A percentile compares a stretch with the other conserved stretches of the same genome.
Evolutionary conservation across 768 basidiomycete genomes (phyloP).

Genomic region (Mycena chlorophos): DNA sequence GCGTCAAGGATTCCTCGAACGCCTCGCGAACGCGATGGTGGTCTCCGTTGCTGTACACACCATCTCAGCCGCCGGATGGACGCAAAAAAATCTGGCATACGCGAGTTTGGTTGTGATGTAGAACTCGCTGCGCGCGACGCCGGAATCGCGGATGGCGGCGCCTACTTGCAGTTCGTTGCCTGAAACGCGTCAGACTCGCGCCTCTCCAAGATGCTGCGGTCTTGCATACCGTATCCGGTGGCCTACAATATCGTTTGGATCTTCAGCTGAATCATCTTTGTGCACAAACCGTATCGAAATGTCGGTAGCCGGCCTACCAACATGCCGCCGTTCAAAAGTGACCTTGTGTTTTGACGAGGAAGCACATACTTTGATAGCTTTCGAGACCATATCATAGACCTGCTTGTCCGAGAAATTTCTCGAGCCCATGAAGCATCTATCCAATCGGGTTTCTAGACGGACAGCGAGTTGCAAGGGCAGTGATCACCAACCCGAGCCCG

Average conservation of each 20-base stretch:
- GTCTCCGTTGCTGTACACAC: not conserved
- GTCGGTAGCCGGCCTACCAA: slow-evolving; percentile 41
- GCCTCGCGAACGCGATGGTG: slow-evolving; percentile 23
- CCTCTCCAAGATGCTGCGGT: not conserved
- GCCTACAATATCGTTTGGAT: slow-evolving; percentile 3
- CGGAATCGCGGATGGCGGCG: slow-evolving; percentile 29
- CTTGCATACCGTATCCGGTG: slow-evolving; percentile 14
- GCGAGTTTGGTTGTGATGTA: slow-evolving; percentile 43
- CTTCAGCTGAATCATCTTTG: not conserved
- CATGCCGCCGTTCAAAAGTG: not conserved
- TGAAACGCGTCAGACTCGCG: not conserved
- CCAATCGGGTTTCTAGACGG: not conserved
- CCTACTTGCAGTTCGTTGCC: not conserved
- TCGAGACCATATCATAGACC: slow-evolving; percentile 16
- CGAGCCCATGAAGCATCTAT: slow-evolving; percentile 10
- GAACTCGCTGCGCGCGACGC: slow-evolving; percentile 34
- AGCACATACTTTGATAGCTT: slow-evolving; percentile 8
- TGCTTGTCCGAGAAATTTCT: slow-evolving; percentile 5
- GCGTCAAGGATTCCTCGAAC: slow-evolving; percentile 29
- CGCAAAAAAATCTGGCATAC: slow-evolving; percentile 15
- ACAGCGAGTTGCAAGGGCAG: not conserved
- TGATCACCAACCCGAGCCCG: slow-evolving; percentile 31
- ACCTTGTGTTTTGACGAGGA: not conserved
- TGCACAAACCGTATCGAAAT: slow-evolving; percentile 32
- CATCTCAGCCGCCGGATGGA: not conserved